Evolutionary conservation across 1,139 yeast species (phyloP), one percentile per base, ranked within the genome.

Genomic region (Williopsis jadinii): DNA sequence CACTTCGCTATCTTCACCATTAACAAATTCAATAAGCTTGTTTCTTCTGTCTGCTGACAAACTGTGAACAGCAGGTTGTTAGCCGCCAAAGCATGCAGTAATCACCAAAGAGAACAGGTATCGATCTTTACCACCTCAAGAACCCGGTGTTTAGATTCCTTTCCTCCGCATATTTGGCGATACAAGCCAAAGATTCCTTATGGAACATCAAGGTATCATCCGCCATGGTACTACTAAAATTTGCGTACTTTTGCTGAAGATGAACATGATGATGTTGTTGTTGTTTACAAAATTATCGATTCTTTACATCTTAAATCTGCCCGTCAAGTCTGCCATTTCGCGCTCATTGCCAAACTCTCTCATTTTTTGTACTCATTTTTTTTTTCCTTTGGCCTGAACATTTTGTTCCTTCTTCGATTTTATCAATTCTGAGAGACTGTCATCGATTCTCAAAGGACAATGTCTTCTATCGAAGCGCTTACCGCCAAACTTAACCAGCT

Each of bases 401-500:
- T 19, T 19, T 19, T 19, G 6, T 19, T 19, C 24, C 6, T 19
- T 19, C 24, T 19, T 19, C 24, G 24, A 19, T 19, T 19, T 19
- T 19, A 19, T 19, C 24, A 19, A 19, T 19, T 19, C 24, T 19
- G 24, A 19, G 24, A 19, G 24, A 19, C 24, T 19, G 4, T 19
- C 24, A 19, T 19, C 24, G 24, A 19, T 19, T 19, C 24, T 19
- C 24, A 19, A 9, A 27, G 6, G 27, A 36, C 27, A 8, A 52
- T 54, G 58, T 44, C 58, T 24, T 46, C 62, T n/a, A 64, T 67
- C 27, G 76, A 70, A 40, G 70, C 67, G 34, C 56, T 77, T 35
- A 56, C 66, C 34, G 55, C 54, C 28, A 68, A 71, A 40, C 82
- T 87, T 53, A 64, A 70, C 48, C 63, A 68, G 39, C 68, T 84